Evolutionary conservation across 768 basidiomycete genomes (phyloP).

Genomic region (Lactarius trivialis): DNA sequence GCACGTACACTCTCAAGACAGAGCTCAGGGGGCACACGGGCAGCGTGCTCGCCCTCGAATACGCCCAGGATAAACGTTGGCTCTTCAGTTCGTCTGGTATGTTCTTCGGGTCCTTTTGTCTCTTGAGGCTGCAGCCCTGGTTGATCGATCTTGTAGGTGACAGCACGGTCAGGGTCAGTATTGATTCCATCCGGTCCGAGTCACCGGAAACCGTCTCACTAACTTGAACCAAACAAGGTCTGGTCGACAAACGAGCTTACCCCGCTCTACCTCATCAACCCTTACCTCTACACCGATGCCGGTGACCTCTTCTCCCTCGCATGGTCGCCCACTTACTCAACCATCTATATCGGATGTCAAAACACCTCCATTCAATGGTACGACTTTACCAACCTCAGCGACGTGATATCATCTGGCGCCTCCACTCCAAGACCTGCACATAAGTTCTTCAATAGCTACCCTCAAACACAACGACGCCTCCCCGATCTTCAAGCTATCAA

Average conservation of each 20-base stretch:
- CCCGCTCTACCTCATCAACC: slow-evolving; percentile 65
- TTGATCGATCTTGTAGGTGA: slow-evolving; percentile 48
- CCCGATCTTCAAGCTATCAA: slow-evolving; percentile 68
- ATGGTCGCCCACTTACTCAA: slow-evolving; percentile 64
- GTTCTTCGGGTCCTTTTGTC: slow-evolving; percentile 13
- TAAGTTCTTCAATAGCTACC: slow-evolving; percentile 91
- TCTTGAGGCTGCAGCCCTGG: background rate
- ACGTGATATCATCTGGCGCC: slow-evolving; percentile 4
- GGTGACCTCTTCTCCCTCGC: slow-evolving; percentile 85
- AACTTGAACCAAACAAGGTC: slow-evolving; percentile 51
- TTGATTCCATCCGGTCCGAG: background rate
- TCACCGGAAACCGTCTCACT: background rate
- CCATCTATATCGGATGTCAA: slow-evolving; percentile 84
- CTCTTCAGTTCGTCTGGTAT: slow-evolving; percentile 85
- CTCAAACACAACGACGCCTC: slow-evolving; percentile 57
- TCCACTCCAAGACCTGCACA: slow-evolving; percentile 48
- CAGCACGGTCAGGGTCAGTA: slow-evolving; percentile 73
- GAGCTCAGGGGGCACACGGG: slow-evolving; percentile 77
- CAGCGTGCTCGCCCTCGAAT: slow-evolving; percentile 73
- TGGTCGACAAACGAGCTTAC: slow-evolving; percentile 71
- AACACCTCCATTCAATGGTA: slow-evolving; percentile 93
- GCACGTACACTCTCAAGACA: slow-evolving; percentile 57
- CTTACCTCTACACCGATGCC: slow-evolving; percentile 72
- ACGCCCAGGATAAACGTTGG: slow-evolving; percentile 73
- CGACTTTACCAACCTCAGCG: slow-evolving; percentile 38